phyloP scores from a whole-genome alignment of 768 basidiomycete genomes.

The Leccinum longicurvipes region DNA sequence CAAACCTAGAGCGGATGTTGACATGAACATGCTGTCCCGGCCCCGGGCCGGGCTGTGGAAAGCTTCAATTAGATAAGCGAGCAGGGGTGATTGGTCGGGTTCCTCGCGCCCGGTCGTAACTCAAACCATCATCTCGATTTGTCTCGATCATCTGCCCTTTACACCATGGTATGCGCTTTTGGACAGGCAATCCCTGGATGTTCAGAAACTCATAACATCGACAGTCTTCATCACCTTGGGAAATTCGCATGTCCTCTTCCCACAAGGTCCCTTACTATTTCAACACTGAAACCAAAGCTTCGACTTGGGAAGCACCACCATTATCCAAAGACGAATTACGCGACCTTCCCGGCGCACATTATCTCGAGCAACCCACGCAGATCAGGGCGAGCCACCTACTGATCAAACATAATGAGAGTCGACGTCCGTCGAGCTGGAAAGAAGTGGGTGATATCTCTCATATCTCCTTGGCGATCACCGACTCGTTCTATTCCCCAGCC shows the following conservation, averaged over 20 bases:
- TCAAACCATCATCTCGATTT: background rate
- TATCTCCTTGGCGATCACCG: background rate
- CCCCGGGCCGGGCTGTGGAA: background rate
- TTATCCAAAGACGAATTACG: slow-evolving; percentile 60
- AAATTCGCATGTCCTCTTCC: slow-evolving; percentile 83
- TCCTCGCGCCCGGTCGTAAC: background rate
- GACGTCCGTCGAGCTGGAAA: slow-evolving; percentile 81
- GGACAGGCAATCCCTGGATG: background rate
- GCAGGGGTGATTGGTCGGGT: background rate
- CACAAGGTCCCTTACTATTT: slow-evolving; percentile 84
- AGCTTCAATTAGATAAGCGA: slow-evolving; percentile 15
- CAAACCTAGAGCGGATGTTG: background rate
- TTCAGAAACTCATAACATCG: slow-evolving; percentile 7
- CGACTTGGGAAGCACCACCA: slow-evolving; percentile 71
- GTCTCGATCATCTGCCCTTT: slow-evolving; percentile 9
- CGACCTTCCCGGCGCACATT: slow-evolving; percentile 64
- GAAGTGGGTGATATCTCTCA: slow-evolving; percentile 47
- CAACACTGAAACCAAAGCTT: slow-evolving; percentile 66
- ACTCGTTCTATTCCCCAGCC: slow-evolving; percentile 34
- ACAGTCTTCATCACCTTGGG: slow-evolving; percentile 51
- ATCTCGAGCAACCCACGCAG: slow-evolving; percentile 46
- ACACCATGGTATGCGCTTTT: slow-evolving; percentile 22
- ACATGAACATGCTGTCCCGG: background rate
- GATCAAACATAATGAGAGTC: slow-evolving; percentile 83
- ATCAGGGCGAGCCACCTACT: slow-evolving; percentile 95